Conservation (phyloP, 2,329 filamentous ascomycete species). For the Scedosporium apiospermum region DNA sequence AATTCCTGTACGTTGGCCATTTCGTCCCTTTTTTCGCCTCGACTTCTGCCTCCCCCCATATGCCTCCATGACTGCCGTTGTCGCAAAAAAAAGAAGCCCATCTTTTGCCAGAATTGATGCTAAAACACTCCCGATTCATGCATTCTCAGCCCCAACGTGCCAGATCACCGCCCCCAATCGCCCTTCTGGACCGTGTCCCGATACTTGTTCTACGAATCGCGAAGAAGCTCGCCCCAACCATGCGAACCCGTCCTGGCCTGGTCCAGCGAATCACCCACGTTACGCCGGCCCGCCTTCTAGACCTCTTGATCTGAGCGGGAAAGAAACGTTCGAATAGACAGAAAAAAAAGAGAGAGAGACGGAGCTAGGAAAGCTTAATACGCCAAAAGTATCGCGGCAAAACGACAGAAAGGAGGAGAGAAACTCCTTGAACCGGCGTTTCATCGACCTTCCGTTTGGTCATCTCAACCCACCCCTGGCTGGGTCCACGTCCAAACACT, state of each 20-base stretch:
- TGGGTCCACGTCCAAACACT: neutral
- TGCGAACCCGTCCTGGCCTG: conserved; percentile 4
- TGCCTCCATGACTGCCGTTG: neutral
- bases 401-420: neutral
- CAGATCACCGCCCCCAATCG: neutral
- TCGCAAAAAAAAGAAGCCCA: neutral
- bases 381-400: neutral
- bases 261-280: neutral
- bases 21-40: neutral
- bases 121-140: conserved; percentile 8
- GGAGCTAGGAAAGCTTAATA: neutral
- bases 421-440: conserved; percentile 5
- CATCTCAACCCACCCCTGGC: conserved; percentile 3
- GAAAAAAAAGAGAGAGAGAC: neutral
- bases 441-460: conserved; percentile 5
- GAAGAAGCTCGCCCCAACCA: conserved; percentile 1
- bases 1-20: neutral
- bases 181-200: neutral
- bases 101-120: conserved; percentile 7
- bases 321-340: neutral
- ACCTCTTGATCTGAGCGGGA: neutral
- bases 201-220: neutral
- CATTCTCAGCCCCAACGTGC: conserved; percentile 2
- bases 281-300: neutral
- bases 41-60: neutral